phyloP scores from a whole-genome alignment of 2,329 filamentous ascomycete species.

The Fusarium sp. region DNA sequence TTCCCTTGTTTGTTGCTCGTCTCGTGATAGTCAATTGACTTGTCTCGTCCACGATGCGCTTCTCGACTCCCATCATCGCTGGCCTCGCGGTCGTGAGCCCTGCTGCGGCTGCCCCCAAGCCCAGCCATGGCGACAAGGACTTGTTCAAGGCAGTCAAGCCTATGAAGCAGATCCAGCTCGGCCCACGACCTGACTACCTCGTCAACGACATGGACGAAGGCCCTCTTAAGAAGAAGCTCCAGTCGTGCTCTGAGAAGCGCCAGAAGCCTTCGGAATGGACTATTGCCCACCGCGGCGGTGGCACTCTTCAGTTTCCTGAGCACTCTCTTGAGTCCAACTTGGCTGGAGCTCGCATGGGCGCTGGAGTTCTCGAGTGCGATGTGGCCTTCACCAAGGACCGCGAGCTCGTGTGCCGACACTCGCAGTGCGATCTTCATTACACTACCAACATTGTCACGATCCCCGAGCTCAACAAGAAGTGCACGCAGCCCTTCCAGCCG shows the following conservation, averaged over 20 bases:
- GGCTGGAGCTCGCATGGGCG: constrained; percentile 74
- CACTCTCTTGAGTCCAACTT: constrained; percentile 68
- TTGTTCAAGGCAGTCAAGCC: constrained; percentile 53
- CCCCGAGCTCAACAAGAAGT: constrained; percentile 72
- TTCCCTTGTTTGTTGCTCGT: constrained; percentile 2
- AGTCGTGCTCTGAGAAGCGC: constrained; percentile 66
- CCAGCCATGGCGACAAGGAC: constrained; percentile 22
- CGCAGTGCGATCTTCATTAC: constrained; percentile 74
- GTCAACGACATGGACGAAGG: constrained; percentile 71
- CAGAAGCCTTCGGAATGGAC: constrained; percentile 65
- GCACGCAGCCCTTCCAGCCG: constrained; percentile 69
- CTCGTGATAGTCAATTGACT: constrained; percentile 17
- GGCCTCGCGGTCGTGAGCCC: constrained; percentile 47
- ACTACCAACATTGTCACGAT: constrained; percentile 74
- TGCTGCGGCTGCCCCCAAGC: constrained; percentile 45
- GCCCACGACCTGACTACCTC: constrained; percentile 72
- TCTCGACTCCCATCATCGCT: constrained; percentile 46
- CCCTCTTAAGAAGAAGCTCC: constrained; percentile 68
- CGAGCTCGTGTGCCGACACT: constrained; percentile 75
- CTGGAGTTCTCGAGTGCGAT: constrained; percentile 74
- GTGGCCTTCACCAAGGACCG: constrained; percentile 73
- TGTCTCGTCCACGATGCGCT: constrained; percentile 46
- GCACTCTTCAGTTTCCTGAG: constrained; percentile 71
- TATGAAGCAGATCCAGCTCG: constrained; percentile 65
- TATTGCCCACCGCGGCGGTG: constrained; percentile 72